phyloP scores from a whole-genome alignment of 225 moss, liverwort and hornwort genomes.

The Physcomitrium patens region DNA sequence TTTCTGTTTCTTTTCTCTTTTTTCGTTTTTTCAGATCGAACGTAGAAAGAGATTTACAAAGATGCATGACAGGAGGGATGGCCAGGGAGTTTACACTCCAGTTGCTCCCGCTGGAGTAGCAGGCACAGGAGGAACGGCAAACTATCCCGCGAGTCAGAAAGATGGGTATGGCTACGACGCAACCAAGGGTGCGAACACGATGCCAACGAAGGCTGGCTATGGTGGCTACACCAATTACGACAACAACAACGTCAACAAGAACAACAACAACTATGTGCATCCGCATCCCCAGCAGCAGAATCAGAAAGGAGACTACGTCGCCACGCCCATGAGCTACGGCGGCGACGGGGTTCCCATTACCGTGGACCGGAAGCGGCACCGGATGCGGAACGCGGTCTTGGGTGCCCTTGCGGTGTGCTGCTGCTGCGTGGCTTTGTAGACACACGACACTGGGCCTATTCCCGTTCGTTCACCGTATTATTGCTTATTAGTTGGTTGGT shows the following conservation, averaged over 20 bases:
- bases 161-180: slow-evolving; percentile 19
- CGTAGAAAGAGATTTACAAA: background rate
- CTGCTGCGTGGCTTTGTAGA: slow-evolving; percentile 41
- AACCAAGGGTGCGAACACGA: too few relatives aligned
- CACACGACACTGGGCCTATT: too few relatives aligned
- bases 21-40: too few relatives aligned
- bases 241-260: too few relatives aligned
- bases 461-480: too few relatives aligned
- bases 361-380: slow-evolving; percentile 22
- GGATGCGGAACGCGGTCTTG: slow-evolving; percentile 12
- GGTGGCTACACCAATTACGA: too few relatives aligned
- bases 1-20: too few relatives aligned
- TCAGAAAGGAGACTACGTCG: slow-evolving; percentile 26
- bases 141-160: slow-evolving; percentile 20
- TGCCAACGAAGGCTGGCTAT: too few relatives aligned
- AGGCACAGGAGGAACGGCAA: slow-evolving; percentile 22
- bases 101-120: slow-evolving; percentile 32
- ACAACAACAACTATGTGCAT: background rate
- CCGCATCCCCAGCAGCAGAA: slow-evolving; percentile 16
- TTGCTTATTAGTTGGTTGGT: too few relatives aligned
- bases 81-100: slow-evolving; percentile 7
- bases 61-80: slow-evolving; percentile 34
- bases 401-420: slow-evolving; percentile 41
- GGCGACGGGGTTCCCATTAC: slow-evolving; percentile 24
- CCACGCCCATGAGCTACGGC: slow-evolving; percentile 35